These are phyloP conservation scores for Ustilago trichophora DNA, from an alignment of 1,284 basidiomycete species.

Conservation along the genomic window DNA sequence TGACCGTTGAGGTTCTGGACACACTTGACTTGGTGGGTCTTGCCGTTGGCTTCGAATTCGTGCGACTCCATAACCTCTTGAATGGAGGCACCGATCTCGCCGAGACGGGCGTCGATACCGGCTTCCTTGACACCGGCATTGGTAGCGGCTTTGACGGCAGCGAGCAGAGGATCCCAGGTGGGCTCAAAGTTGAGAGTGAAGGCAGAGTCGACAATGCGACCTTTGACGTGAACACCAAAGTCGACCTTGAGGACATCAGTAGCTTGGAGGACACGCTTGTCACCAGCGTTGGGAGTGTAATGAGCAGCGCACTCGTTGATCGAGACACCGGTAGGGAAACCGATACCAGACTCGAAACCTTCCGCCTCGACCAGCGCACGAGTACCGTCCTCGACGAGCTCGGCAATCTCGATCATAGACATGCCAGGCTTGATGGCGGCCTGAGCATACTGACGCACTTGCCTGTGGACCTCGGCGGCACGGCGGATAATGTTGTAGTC, in stretches of 20 bases:
- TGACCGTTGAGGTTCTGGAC: conserved; percentile 66
- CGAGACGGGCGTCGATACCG: conserved; percentile 93
- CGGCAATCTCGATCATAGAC: conserved; percentile 92
- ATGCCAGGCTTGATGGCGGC: conserved; percentile 89
- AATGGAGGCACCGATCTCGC: conserved; percentile 89
- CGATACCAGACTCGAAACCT: conserved; percentile 87
- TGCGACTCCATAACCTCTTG: conserved; percentile 99
- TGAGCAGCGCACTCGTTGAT: conserved; percentile 96
- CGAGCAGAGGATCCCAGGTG: conserved; percentile 86
- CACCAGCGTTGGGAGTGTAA: conserved; percentile 94
- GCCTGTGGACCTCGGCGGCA: conserved; percentile 90
- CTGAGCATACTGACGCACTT: conserved; percentile 83
- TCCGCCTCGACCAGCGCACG: conserved; percentile 84
- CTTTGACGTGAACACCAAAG: conserved; percentile 95
- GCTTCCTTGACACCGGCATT: conserved; percentile 80
- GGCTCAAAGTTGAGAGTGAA: conserved; percentile 91
- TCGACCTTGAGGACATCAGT: conserved; percentile 96
- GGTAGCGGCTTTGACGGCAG: conserved; percentile 92
- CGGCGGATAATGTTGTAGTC: conserved; percentile 86
- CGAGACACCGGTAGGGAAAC: conserved; percentile 93
- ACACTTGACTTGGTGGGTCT: conserved; percentile 73
- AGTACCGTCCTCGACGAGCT: conserved; percentile 82
- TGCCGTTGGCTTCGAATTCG: conserved; percentile 89
- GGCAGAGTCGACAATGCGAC: conserved; percentile 92
- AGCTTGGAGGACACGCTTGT: conserved; percentile 84